Percentiles rank a stretch among this genome's conserved stretches.
Evolutionary conservation across 352 stramenopile genomes (phyloP).

Genomic region (Elongisporangium undulatum): DNA sequence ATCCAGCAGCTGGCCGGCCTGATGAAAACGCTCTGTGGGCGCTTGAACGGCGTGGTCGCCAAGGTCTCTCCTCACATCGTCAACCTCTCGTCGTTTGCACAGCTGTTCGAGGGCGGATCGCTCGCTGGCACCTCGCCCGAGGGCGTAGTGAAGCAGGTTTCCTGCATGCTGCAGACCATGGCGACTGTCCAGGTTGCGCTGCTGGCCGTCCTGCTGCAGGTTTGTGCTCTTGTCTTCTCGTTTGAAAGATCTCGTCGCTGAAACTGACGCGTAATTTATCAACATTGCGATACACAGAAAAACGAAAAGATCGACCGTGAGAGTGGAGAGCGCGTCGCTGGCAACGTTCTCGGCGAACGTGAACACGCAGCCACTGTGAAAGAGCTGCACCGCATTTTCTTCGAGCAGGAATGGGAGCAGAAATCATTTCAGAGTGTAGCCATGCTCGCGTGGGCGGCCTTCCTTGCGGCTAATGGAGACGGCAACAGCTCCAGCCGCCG

Average conservation of each 20-base stretch:
- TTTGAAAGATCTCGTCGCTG: no score
- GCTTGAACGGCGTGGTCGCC: slow-evolving; percentile 48
- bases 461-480: slow-evolving; percentile 37
- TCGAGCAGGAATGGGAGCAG: slow-evolving; percentile 65
- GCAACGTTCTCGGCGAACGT: slow-evolving; percentile 27
- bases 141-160: slow-evolving; percentile 65
- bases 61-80: slow-evolving; percentile 82
- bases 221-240: neutral
- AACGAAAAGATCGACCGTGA: slow-evolving; percentile 60
- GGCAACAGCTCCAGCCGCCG: slow-evolving; percentile 13
- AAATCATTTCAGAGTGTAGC: slow-evolving; percentile 64
- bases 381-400: slow-evolving; percentile 60
- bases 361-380: slow-evolving; percentile 50
- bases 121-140: slow-evolving; percentile 58
- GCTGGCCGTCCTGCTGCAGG: slow-evolving; percentile 49
- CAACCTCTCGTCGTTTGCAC: slow-evolving; percentile 68
- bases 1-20: slow-evolving; percentile 44
- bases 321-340: slow-evolving; percentile 41
- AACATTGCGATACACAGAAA: slow-evolving; percentile 16
- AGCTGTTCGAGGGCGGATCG: slow-evolving; percentile 69
- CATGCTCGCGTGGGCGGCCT: slow-evolving; percentile 71
- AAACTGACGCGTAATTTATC: no score
- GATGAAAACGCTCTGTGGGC: slow-evolving; percentile 50
- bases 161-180: slow-evolving; percentile 73
- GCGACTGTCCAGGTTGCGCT: slow-evolving; percentile 66